Evolutionary conservation across 2,329 filamentous ascomycete species (phyloP).

Genomic region (Trichophyton benhamiae): DNA sequence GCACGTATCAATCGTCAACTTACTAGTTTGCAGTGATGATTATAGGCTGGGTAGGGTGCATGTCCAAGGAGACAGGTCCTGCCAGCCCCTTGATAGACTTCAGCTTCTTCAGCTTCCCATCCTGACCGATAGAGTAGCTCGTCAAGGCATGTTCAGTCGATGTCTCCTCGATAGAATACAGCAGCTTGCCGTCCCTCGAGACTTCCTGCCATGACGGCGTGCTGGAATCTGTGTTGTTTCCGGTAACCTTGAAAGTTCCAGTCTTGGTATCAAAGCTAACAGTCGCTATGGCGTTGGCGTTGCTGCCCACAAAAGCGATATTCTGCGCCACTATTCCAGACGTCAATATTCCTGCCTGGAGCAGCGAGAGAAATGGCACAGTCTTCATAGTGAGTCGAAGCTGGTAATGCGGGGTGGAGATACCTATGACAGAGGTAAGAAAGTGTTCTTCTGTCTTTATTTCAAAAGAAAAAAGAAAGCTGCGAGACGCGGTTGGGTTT

Average conservation of each 20-base stretch:
- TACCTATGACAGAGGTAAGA: not conserved
- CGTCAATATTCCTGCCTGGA: conserved; percentile 1
- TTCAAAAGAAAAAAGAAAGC: not conserved
- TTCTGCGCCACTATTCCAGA: not conserved
- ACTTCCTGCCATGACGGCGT: conserved; percentile 11
- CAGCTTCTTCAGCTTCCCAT: conserved; percentile 9
- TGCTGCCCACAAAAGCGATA: conserved; percentile 8
- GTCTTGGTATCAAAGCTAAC: conserved; percentile 7
- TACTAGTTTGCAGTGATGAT: conserved; percentile 13
- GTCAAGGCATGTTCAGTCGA: conserved; percentile 5
- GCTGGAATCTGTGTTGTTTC: conserved; percentile 5
- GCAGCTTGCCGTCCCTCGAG: conserved; percentile 7
- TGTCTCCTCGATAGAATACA: conserved; percentile 11
- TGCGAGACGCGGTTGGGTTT: not conserved
- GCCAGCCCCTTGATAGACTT: conserved; percentile 5
- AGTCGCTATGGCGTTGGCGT: conserved; percentile 7
- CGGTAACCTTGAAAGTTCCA: conserved; percentile 6
- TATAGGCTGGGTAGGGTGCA: conserved; percentile 7
- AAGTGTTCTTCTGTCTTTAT: not conserved
- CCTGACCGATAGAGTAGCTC: conserved; percentile 9
- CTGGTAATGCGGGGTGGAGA: not conserved
- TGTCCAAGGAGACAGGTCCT: conserved; percentile 7
- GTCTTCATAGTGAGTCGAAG: conserved; percentile 7
- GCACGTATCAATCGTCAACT: not conserved
- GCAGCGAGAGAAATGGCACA: conserved; percentile 2